Evolutionary conservation across 768 basidiomycete species (phyloP), one percentile per base, ranked within the genome.

Genomic region (Suillus americanus): DNA sequence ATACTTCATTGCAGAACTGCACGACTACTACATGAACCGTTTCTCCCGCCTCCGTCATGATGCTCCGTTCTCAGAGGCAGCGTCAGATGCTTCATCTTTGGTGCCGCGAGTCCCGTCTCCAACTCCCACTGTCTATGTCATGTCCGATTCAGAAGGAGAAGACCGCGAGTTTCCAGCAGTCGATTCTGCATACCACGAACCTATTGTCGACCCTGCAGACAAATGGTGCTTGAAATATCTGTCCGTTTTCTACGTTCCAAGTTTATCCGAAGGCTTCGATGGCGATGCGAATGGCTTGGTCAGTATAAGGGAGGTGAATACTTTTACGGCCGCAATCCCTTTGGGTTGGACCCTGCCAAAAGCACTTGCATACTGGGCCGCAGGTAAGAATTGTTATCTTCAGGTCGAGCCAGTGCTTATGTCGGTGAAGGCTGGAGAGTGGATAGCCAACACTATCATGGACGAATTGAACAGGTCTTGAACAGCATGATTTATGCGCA

Each of bases 1-100:
- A 0, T 81, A 83, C 62, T 85, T 86, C 60, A 81, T 84, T 2
- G 75, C 83, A 43, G 79, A 77, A 3, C 65, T 81, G 4, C 70
- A 75, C 13, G 80, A 82, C 64, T 75, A 79, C 64, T 79, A 77
- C 55, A 61, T 71, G 3, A 70, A 71, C 38, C 67, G 74, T 23
- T 57, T 56, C 40, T 40, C 37, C 37, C 55, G 0, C 23, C 37
- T 23, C 3, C 23, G 14, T 40, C 23, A 18, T 6, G 16, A 57
- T 18, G 5, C 8, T 10, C 9, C 16, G 8, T 23, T 2, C 5
- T 2, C 37, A 40, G 6, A 38, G 25, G 55, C 7, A 3, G 4
- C 16, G 0, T 57, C 23, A 0, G 55, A 5, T 16, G 2, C 16
- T 57, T 35, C 35, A 16, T 16, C 55, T 25, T 38, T 57, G 55